A percentile compares a stretch with the other conserved stretches of the same genome.
Evolutionary conservation across 1,284 basidiomycete species (phyloP).

Genomic region (Microbotryum intermedium): DNA sequence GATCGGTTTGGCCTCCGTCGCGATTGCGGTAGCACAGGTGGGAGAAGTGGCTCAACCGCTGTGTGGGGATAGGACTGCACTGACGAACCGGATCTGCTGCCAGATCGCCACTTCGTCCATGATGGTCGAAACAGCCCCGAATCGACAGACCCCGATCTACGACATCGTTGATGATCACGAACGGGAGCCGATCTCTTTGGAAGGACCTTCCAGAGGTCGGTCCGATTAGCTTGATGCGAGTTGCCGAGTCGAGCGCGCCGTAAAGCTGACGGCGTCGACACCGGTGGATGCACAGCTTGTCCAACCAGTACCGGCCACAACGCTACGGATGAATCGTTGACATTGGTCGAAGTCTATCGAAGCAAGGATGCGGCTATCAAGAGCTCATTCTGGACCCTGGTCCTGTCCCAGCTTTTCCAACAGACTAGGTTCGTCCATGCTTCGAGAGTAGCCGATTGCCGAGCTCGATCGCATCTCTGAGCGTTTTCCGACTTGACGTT

Average conservation of each 20-base stretch:
- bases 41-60: not conserved
- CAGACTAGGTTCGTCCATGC: constrained; percentile 1
- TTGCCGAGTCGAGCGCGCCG: not conserved
- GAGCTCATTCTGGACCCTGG: constrained; percentile 12
- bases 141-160: not conserved
- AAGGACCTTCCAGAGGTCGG: not conserved
- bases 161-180: constrained; percentile 12
- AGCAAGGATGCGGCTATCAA: constrained; percentile 12
- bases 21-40: constrained; percentile 9
- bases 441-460: not conserved
- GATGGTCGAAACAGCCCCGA: constrained; percentile 11
- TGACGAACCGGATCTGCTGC: not conserved
- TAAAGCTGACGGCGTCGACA: not conserved
- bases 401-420: constrained; percentile 20
- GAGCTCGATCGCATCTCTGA: constrained; percentile 6
- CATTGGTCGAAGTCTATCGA: constrained; percentile 8
- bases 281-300: not conserved
- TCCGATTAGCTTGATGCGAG: not conserved
- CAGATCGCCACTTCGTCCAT: constrained; percentile 14
- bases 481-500: not conserved
- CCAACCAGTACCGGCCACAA: too few species aligned
- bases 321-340: not conserved
- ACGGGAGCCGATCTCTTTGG: constrained; percentile 1
- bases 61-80: too few species aligned
- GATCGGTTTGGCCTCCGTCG: constrained; percentile 20